A percentile compares a stretch with the other conserved stretches of the same genome.
These are phyloP conservation scores for Colletotrichum endophyticum DNA, from an alignment of 2,329 filamentous ascomycete species.

Conservation along the genomic window DNA sequence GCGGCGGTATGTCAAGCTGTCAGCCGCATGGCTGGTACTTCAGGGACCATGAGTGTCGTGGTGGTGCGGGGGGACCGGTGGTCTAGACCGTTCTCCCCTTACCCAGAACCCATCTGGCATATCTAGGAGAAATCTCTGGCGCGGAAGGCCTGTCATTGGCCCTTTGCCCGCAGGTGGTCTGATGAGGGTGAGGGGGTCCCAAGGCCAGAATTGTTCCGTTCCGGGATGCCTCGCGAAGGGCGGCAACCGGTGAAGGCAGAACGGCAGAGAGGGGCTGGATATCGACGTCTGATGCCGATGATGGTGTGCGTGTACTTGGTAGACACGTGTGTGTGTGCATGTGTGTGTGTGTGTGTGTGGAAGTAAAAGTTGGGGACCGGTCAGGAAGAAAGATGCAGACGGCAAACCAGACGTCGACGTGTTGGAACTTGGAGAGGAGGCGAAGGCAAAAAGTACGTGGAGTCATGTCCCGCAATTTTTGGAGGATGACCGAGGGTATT, in stretches of 20 bases:
- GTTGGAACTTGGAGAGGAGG: not conserved
- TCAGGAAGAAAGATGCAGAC: too few relatives aligned
- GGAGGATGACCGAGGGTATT: not conserved
- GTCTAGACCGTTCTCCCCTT: constrained; percentile 16
- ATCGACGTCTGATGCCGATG: not conserved
- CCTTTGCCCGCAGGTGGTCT: not conserved
- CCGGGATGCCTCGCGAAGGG: not conserved
- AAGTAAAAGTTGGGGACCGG: too few relatives aligned
- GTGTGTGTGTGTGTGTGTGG: too few relatives aligned
- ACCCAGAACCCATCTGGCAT: constrained; percentile 1
- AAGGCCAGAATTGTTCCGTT: not conserved
- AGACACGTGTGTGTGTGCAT: too few relatives aligned
- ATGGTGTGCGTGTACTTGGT: not conserved
- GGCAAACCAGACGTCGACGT: not conserved
- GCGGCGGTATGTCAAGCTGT: not conserved
- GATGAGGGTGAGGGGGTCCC: not conserved
- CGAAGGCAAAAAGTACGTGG: not conserved
- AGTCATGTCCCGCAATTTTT: not conserved
- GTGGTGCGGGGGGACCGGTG: constrained; percentile 8
- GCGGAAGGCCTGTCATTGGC: not conserved
- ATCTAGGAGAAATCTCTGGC: not conserved
- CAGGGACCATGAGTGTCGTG: not conserved
- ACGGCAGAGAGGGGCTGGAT: not conserved
- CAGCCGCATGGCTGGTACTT: not conserved
- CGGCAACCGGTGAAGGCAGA: not conserved